Conservation (phyloP, 148 eudicot genomes). For the Simmondsia chinensis region DNA sequence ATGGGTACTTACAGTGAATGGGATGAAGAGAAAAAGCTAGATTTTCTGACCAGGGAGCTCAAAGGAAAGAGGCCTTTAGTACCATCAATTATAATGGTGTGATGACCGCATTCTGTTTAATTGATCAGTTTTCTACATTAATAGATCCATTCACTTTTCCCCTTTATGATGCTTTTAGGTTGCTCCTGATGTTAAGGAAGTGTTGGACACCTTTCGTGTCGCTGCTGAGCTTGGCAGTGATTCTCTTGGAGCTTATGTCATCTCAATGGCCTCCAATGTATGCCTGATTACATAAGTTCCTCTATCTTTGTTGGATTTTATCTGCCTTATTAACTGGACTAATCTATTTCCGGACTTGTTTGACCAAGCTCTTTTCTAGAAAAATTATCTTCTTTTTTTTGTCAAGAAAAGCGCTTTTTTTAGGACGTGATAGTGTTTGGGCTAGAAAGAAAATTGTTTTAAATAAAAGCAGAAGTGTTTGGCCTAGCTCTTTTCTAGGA, state of each 20-base stretch:
- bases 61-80: constrained; percentile 90
- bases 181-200: constrained; percentile 71
- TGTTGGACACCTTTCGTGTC: constrained; percentile 70
- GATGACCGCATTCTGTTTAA: background rate
- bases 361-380: too few relatives aligned
- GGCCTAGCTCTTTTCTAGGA: too few relatives aligned
- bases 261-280: constrained; percentile 96
- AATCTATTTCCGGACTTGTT: too few relatives aligned
- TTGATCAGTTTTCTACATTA: background rate
- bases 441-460: too few relatives aligned
- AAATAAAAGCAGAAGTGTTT: too few relatives aligned
- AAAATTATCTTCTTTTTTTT: too few relatives aligned
- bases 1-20: constrained; percentile 83
- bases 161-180: constrained; percentile 34
- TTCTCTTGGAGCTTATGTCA: constrained; percentile 91
- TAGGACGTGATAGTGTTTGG: too few relatives aligned
- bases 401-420: too few relatives aligned
- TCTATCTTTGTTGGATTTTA: too few relatives aligned
- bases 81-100: constrained; percentile 62
- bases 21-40: constrained; percentile 75
- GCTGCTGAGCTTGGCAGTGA: constrained; percentile 92
- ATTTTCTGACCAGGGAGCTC: constrained; percentile 70
- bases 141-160: background rate
- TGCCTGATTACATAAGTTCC: constrained; percentile 8
- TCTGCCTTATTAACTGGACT: too few relatives aligned